phyloP scores from a whole-genome alignment of 495 filamentous ascomycete species.

The Penicillium bovifimosum region DNA sequence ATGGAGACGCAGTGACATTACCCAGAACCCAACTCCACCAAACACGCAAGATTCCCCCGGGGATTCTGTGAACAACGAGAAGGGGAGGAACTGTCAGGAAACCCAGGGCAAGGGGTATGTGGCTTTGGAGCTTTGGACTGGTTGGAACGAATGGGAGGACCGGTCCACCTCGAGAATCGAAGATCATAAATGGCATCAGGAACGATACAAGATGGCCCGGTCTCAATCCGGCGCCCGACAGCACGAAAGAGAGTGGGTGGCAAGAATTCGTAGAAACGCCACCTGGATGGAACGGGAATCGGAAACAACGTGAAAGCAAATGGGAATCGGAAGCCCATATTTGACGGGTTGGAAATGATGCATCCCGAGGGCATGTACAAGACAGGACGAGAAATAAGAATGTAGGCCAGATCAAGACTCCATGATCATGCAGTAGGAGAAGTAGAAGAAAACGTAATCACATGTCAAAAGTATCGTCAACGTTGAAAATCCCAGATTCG shows the following conservation, averaged over 20 bases:
- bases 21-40: constrained; percentile 7
- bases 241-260: not conserved
- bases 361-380: constrained; percentile 38
- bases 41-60: constrained; percentile 4
- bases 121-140: not conserved
- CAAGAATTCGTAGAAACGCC: not conserved
- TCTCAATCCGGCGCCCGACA: not conserved
- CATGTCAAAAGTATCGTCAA: constrained; percentile 65
- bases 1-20: not conserved
- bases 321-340: constrained; percentile 23
- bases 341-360: constrained; percentile 17
- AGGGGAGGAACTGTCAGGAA: not conserved
- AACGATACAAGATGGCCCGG: not conserved
- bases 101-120: constrained; percentile 2
- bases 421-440: constrained; percentile 37
- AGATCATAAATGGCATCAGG: not conserved
- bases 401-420: constrained; percentile 39
- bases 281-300: constrained; percentile 1
- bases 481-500: constrained; percentile 66
- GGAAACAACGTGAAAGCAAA: constrained; percentile 8
- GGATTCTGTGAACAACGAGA: not conserved
- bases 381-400: constrained; percentile 26
- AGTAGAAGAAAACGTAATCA: constrained; percentile 38
- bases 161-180: not conserved
- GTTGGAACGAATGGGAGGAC: not conserved